These are phyloP conservation scores for Cladosporium sp. DNA, from an alignment of 2,329 filamentous ascomycete genomes.

Conservation along the genomic window DNA sequence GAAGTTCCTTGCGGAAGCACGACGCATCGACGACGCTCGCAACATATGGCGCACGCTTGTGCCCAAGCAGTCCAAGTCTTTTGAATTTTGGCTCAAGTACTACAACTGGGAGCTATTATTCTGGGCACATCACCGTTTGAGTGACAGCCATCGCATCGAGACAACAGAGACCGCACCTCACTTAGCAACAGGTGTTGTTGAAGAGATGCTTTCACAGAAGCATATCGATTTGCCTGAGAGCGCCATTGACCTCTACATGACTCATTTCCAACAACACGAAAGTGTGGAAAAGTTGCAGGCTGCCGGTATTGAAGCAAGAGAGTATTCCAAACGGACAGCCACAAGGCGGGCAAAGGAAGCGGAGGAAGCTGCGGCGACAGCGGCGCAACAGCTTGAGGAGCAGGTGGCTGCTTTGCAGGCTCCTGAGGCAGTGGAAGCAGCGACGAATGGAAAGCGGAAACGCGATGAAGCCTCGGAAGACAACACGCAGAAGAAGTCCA, in stretches of 20 bases:
- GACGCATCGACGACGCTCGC: constrained; percentile 74
- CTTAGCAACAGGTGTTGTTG: constrained; percentile 74
- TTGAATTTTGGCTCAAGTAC: constrained; percentile 92
- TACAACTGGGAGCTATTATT: constrained; percentile 87
- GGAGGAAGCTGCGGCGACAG: constrained; percentile 63
- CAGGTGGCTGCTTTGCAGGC: constrained; percentile 34
- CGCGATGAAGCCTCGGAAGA: constrained; percentile 62
- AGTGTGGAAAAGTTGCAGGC: constrained; percentile 71
- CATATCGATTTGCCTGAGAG: constrained; percentile 76
- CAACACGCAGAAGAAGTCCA: constrained; percentile 68
- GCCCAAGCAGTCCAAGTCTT: constrained; percentile 70
- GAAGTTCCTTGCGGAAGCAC: constrained; percentile 84
- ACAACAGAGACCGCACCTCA: constrained; percentile 63
- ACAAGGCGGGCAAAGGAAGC: constrained; percentile 69
- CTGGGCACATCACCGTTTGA: constrained; percentile 61
- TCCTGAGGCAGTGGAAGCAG: constrained; percentile 20
- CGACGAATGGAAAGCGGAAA: constrained; percentile 67
- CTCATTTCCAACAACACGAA: constrained; percentile 90
- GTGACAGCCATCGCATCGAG: constrained; percentile 53
- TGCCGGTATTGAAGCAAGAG: constrained; percentile 73
- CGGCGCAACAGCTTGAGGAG: constrained; percentile 41
- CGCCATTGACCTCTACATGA: constrained; percentile 71
- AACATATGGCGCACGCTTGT: constrained; percentile 71
- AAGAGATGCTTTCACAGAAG: constrained; percentile 64
- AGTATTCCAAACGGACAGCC: constrained; percentile 63